Percentiles rank a stretch among this genome's conserved stretches.
These are phyloP conservation scores for Fomitopsis palustris DNA, from an alignment of 1,284 basidiomycete genomes.

Conservation along the genomic window DNA sequence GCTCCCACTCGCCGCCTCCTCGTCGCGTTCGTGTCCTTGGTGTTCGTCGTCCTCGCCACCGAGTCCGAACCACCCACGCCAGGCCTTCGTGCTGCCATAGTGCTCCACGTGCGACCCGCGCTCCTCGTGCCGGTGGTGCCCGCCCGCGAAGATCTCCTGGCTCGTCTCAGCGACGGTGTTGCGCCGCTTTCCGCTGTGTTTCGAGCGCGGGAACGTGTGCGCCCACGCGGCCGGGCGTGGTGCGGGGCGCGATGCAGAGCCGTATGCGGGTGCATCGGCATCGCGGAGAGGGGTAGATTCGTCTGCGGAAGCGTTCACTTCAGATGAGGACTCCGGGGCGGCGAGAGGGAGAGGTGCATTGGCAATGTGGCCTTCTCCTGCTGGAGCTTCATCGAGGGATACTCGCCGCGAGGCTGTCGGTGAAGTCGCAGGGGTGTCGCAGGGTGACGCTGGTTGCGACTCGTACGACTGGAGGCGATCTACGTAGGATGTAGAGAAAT, in stretches of 20 bases:
- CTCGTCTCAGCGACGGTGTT: neutral
- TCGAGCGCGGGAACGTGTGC: slow-evolving; percentile 6
- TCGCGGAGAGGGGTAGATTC: slow-evolving; percentile 1
- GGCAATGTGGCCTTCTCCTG: slow-evolving; percentile 3
- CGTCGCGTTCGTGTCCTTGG: neutral
- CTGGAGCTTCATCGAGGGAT: neutral
- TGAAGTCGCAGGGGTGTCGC: slow-evolving; percentile 6
- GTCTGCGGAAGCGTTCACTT: neutral
- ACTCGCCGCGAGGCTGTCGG: neutral
- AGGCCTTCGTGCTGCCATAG: slow-evolving; percentile 26
- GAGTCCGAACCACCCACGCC: slow-evolving; percentile 11
- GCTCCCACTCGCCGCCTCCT: neutral
- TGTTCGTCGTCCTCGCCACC: slow-evolving; percentile 8
- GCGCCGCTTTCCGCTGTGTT: neutral
- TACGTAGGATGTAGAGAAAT: slow-evolving; percentile 69
- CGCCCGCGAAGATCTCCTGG: slow-evolving; percentile 25
- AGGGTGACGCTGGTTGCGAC: slow-evolving; percentile 47
- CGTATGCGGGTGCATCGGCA: neutral
- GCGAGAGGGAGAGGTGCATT: slow-evolving; percentile 13
- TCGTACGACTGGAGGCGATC: slow-evolving; percentile 60
- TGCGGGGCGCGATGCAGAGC: neutral
- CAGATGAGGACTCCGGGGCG: slow-evolving; percentile 7
- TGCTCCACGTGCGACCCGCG: slow-evolving; percentile 33
- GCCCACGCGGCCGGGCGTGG: slow-evolving; percentile 1
- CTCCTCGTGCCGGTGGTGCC: slow-evolving; percentile 44